These are phyloP conservation scores for Henningerozyma blattae DNA, from an alignment of 805 yeast genomes.

Conservation along the genomic window DNA sequence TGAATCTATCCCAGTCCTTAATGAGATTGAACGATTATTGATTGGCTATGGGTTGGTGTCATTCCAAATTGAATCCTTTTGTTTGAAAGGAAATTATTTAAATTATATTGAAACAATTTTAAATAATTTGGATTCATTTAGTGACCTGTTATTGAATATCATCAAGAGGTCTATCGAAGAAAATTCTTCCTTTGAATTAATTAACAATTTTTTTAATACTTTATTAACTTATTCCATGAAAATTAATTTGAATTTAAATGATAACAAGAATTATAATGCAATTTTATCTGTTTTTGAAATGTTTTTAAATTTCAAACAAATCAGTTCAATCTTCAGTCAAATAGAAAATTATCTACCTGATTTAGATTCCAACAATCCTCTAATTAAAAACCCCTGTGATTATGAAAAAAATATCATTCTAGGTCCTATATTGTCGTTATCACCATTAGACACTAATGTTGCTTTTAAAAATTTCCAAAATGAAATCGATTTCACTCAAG, in stretches of 20 bases:
- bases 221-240: constrained; percentile 17
- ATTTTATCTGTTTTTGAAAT: constrained; percentile 45
- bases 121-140: constrained; percentile 16
- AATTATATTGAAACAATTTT: constrained; percentile 21
- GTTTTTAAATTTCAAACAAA: constrained; percentile 45
- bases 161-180: constrained; percentile 51
- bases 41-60: constrained; percentile 53
- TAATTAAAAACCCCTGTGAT: constrained; percentile 31
- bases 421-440: constrained; percentile 66
- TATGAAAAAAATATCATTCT: constrained; percentile 53
- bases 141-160: constrained; percentile 45
- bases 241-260: constrained; percentile 31
- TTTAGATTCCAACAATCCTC: constrained; percentile 23
- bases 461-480: constrained; percentile 35
- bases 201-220: constrained; percentile 34
- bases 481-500: constrained; percentile 23
- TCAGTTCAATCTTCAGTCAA: constrained; percentile 48
- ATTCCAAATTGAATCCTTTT: constrained; percentile 52
- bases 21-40: constrained; percentile 31
- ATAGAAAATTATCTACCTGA: constrained; percentile 42
- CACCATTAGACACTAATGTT: constrained; percentile 55
- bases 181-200: constrained; percentile 48
- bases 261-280: constrained; percentile 36
- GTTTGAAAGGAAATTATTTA: constrained; percentile 13
- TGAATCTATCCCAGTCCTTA: constrained; percentile 28